Base-by-base conservation (phyloP, 495 filamentous ascomycete genomes). In the Polyplosphaeria fusca region DNA sequence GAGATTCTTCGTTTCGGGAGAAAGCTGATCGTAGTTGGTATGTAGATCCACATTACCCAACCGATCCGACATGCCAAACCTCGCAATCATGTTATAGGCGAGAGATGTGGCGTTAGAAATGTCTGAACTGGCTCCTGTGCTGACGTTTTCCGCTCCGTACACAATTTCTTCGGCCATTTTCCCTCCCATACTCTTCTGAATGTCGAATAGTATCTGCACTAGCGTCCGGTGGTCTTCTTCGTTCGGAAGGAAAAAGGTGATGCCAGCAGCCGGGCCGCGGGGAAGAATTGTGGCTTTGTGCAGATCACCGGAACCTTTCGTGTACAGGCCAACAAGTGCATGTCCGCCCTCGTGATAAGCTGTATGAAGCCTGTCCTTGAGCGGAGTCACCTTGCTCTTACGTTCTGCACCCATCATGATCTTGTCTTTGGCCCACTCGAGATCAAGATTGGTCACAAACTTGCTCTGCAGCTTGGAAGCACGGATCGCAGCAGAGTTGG, bases 211-310 rank as follows among this genome's bases (percentile, higher is more conserved):
- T 50, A 87, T 85, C 55, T 91, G 83, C 55, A 59, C 79, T 62
- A 88, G 88, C 35, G 83, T 84, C 63, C 79, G 79, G 11, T 86
- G 90, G 44, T 93, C 86, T 67, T 85, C 86, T 71, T 98, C 93
- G 66, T 95, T 88, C 0, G 88, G 87, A 35, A 97, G 74, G 67
- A 82, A 85, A 54, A 84, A 83, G 0, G 94, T 98, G 46, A 95
- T 77, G 58, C 93, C 93, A 9, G 96, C 78, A 7, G 87, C 77
- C 64, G 84, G 82, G 11, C 93, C 93, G 52, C 94, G 85, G 32
- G 93, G 91, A 67, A 98, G 87, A 56, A 98, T 90, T 4, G 93
- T 98, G 52, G 94, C 90, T 73, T 98, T 98, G 79, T 98, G 95
- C 5, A 98, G 74, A 3, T 86, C 88, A 30, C 77, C 82, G 16